phyloP scores from a whole-genome alignment of 2,329 filamentous ascomycete species.

The Plenodomus tracheiphilus region DNA sequence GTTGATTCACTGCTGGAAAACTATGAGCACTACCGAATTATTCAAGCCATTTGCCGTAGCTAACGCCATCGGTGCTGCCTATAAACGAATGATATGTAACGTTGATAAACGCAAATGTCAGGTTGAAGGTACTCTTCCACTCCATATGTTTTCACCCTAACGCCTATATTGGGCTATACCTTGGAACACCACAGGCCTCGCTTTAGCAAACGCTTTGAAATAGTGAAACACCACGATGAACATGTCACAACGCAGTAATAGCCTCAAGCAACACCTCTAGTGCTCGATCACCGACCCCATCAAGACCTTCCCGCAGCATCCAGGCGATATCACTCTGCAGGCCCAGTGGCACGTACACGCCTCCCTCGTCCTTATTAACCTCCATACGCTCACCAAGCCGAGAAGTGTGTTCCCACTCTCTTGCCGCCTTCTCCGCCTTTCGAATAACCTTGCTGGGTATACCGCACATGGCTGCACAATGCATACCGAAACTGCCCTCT shows the following conservation, averaged over 20 bases:
- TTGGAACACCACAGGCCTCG: too few relatives aligned
- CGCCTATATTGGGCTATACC: not conserved
- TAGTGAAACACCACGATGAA: not conserved
- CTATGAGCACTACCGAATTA: too few relatives aligned
- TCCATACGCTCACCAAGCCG: conserved; percentile 86
- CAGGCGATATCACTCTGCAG: conserved; percentile 85
- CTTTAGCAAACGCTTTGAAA: too few relatives aligned
- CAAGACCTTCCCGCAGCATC: conserved; percentile 63
- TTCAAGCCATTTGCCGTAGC: too few relatives aligned
- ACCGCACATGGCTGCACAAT: conserved; percentile 97
- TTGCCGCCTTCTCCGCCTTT: conserved; percentile 83
- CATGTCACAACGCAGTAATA: conserved; percentile 55
- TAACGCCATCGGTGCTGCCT: too few relatives aligned
- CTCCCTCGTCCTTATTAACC: conserved; percentile 67
- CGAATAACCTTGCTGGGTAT: conserved; percentile 83
- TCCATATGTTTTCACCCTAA: not conserved
- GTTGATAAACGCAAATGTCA: not conserved
- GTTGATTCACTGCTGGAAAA: too few relatives aligned
- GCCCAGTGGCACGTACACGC: conserved; percentile 81
- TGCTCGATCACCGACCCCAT: conserved; percentile 52
- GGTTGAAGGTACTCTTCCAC: not conserved
- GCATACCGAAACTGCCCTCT: conserved; percentile 98
- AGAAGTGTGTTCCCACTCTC: conserved; percentile 93
- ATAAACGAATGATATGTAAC: too few relatives aligned
- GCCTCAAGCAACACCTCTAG: conserved; percentile 61